Conservation (phyloP, 495 filamentous ascomycete species). For the Cairneyella variabilis region DNA sequence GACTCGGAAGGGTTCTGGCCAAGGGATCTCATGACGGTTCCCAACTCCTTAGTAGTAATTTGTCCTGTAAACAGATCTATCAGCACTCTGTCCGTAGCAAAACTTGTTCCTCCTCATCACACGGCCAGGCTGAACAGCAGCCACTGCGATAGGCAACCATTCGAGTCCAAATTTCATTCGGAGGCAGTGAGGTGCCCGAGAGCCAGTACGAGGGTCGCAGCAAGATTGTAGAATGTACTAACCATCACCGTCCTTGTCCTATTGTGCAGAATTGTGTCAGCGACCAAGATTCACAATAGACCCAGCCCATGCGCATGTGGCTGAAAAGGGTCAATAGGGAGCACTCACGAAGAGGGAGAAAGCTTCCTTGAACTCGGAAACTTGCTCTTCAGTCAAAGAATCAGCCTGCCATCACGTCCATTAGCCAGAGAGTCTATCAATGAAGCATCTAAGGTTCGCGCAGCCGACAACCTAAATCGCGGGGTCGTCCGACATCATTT, state of each 20-base stretch:
- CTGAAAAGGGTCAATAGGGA: too few relatives aligned
- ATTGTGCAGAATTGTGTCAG: slow-evolving; percentile 24
- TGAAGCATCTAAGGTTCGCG: slow-evolving; percentile 7
- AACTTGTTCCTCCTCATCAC: background rate
- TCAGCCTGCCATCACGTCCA: slow-evolving; percentile 58
- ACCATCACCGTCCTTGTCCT: slow-evolving; percentile 99
- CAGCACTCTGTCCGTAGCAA: background rate
- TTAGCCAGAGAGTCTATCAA: slow-evolving; percentile 24
- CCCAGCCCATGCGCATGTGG: too few relatives aligned
- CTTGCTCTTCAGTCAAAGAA: slow-evolving; percentile 97
- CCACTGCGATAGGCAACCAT: slow-evolving; percentile 8
- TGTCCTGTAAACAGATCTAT: slow-evolving; percentile 59
- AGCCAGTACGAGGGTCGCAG: background rate
- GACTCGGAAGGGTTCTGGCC: slow-evolving; percentile 99
- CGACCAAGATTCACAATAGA: too few relatives aligned
- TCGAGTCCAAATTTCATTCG: background rate
- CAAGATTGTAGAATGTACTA: slow-evolving; percentile 40
- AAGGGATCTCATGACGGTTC: slow-evolving; percentile 99
- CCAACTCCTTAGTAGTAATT: slow-evolving; percentile 99
- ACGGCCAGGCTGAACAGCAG: background rate
- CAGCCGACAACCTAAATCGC: slow-evolving; percentile 8
- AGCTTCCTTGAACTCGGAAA: slow-evolving; percentile 99
- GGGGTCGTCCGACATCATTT: slow-evolving; percentile 8
- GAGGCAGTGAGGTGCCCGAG: background rate
- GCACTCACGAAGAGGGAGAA: slow-evolving; percentile 98